Evolutionary conservation across 2,329 filamentous ascomycete species (phyloP).

Genomic region (Coniosporium tulheliwenetii): DNA sequence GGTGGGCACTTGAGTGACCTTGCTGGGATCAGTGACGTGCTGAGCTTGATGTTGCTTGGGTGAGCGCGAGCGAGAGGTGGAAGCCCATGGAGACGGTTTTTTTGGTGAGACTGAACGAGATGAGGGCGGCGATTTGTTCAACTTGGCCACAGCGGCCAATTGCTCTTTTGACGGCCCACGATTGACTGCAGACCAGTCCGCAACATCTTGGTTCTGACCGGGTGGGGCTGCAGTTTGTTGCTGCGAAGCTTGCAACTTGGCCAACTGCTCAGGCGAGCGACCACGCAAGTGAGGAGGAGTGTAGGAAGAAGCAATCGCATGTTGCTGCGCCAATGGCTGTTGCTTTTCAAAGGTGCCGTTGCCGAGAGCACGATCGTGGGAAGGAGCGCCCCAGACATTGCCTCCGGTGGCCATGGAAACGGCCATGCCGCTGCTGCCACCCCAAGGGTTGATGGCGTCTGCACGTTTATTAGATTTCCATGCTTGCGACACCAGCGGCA

Average conservation of each 20-base stretch:
- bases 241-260: constrained; percentile 1
- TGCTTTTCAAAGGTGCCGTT: constrained; percentile 60
- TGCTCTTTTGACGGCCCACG: constrained; percentile 12
- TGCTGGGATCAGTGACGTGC: too few relatives aligned
- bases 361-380: constrained; percentile 54
- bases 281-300: too few relatives aligned
- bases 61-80: too few relatives aligned
- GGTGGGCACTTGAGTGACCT: too few relatives aligned
- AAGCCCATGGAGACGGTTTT: too few relatives aligned
- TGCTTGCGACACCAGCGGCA: too few relatives aligned
- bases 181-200: constrained; percentile 4
- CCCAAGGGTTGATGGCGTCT: not conserved
- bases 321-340: constrained; percentile 2
- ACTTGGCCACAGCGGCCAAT: too few relatives aligned
- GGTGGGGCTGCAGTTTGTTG: not conserved
- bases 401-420: constrained; percentile 20
- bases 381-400: constrained; percentile 64
- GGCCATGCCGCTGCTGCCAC: too few relatives aligned
- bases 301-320: too few relatives aligned
- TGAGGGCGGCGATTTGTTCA: too few relatives aligned
- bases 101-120: constrained; percentile 14
- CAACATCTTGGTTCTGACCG: not conserved
- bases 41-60: too few relatives aligned
- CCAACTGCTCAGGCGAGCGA: constrained; percentile 1
- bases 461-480: constrained; percentile 7